Evolutionary conservation across 805 yeast species (phyloP), one percentile per base, ranked within the genome.

Genomic region (Debaryomyces tyrocola): DNA sequence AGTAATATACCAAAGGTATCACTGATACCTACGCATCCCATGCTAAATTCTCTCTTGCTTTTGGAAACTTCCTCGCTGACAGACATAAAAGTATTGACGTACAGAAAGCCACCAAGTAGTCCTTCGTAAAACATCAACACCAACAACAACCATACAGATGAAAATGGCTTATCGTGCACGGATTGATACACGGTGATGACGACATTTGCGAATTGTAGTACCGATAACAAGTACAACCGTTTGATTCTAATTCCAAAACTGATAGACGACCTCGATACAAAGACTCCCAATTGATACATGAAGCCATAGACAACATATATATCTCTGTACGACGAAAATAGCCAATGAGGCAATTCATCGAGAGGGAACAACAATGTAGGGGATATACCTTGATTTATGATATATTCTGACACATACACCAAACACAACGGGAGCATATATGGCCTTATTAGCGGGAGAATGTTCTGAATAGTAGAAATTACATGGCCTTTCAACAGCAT

Each of bases 261-360:
- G 0, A 88, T 84, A 1, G 96, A 88, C 0, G 97, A 88, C 47
- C 98, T 73, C 3, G 97, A 90, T 1, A 92, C 78, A 58, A 92
- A 90, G 0, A 92, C 99, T 7, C 99, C 99, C 3, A 90, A 60
- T 63, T 92, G 98, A 57, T 92, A 92, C 4, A 91, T 64, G 3
- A 96, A 85, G 6, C 96, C 95, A 60, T 92, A 92, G 0, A 90
- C 82, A 11, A 92, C 98, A 62, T 92, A 92, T 3, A 88, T 85
- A 57, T 92, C 98, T 51, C 97, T 76, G 62, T 79, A 89, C 15
- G 78, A 68, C 2, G 67, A 58, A 57, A 90, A 87, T 5, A 72
- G 52, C 75, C 76, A 73, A 14, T 38, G 42, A 3, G 96, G 96
- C 62, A 85, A 74, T 20, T 79, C 75, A 1, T 82, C 79, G 4